These are phyloP conservation scores for Blastobotrys proliferans DNA, from an alignment of 1,139 yeast species.

Conservation along the genomic window DNA sequence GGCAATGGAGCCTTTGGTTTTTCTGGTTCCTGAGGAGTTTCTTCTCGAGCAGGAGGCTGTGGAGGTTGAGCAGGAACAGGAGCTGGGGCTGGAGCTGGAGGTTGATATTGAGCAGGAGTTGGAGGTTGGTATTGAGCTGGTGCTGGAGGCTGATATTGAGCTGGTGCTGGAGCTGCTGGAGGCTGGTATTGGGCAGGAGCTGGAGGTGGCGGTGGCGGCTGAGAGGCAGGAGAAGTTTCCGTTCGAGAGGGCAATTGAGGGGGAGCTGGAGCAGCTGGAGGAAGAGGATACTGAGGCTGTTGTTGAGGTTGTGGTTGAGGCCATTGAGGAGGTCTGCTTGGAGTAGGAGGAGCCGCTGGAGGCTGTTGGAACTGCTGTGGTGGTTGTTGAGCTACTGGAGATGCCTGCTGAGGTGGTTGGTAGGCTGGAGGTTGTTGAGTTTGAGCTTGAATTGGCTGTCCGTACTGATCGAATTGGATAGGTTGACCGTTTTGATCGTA, in stretches of 20 bases:
- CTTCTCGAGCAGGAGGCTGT: slow-evolving; percentile 4
- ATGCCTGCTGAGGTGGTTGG: slow-evolving; percentile 14
- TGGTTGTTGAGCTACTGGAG: slow-evolving; percentile 10
- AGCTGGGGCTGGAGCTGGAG: slow-evolving; percentile 16
- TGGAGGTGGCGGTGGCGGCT: slow-evolving; percentile 21
- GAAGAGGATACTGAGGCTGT: slow-evolving; percentile 20
- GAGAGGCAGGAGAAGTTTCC: too few relatives aligned
- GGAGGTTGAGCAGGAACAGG: slow-evolving; percentile 12
- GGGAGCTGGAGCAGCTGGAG: slow-evolving; percentile 10
- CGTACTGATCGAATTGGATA: slow-evolving; percentile 18
- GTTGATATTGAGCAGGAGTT: neutral
- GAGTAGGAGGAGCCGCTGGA: slow-evolving; percentile 2
- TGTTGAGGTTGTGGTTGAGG: slow-evolving; percentile 19
- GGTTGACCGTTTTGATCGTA: slow-evolving; percentile 6
- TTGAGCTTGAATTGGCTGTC: slow-evolving; percentile 29
- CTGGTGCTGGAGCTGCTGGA: slow-evolving; percentile 7
- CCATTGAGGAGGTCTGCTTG: slow-evolving; percentile 9
- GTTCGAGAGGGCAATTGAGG: slow-evolving; percentile 3
- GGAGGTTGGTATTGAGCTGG: slow-evolving; percentile 6
- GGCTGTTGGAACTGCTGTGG: slow-evolving; percentile 3
- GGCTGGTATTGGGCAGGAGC: slow-evolving; percentile 9
- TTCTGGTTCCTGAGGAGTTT: slow-evolving; percentile 12
- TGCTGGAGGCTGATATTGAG: slow-evolving; percentile 11
- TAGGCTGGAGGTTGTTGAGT: slow-evolving; percentile 15
- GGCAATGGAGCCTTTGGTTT: slow-evolving; percentile 33